A percentile compares a stretch with the other conserved stretches of the same genome.
Conservation (phyloP, 176 grass and related monocot genomes). For the Oryza glaberrima region DNA sequence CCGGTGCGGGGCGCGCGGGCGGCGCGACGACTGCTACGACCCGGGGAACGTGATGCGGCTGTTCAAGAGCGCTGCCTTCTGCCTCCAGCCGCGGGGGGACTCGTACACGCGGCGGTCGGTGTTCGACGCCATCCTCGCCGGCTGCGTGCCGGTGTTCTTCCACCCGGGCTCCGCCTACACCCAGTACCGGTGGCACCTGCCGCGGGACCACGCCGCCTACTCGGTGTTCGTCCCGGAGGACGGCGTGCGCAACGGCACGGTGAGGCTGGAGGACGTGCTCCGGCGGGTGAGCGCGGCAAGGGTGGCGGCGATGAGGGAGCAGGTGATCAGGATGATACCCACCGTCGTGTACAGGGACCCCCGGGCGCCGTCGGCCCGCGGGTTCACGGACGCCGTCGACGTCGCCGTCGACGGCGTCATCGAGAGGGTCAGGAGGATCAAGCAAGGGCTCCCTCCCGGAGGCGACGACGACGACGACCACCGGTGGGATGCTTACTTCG, state of each 20-base stretch:
- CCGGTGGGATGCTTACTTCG: slow-evolving; percentile 49
- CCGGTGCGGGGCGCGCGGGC: slow-evolving; percentile 38
- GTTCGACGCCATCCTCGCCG: slow-evolving; percentile 73
- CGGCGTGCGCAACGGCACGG: slow-evolving; percentile 54
- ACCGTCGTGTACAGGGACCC: slow-evolving; percentile 64
- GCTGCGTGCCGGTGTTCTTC: slow-evolving; percentile 82
- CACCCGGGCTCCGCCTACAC: slow-evolving; percentile 58
- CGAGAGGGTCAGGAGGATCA: slow-evolving; percentile 48
- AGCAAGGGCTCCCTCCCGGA: slow-evolving; percentile 6
- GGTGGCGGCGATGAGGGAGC: slow-evolving; percentile 66
- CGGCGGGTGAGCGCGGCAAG: slow-evolving; percentile 23
- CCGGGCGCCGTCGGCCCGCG: neutral
- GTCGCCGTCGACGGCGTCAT: slow-evolving; percentile 55
- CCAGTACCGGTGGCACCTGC: slow-evolving; percentile 68
- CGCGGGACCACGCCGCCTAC: slow-evolving; percentile 48
- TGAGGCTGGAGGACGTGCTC: slow-evolving; percentile 63
- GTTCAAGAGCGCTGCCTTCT: slow-evolving; percentile 62
- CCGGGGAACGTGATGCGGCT: slow-evolving; percentile 47
- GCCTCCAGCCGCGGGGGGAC: slow-evolving; percentile 68
- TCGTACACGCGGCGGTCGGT: slow-evolving; percentile 64
- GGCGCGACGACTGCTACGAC: slow-evolving; percentile 44
- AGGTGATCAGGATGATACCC: slow-evolving; percentile 68
- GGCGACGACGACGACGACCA: neutral
- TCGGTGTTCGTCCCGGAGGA: slow-evolving; percentile 72
- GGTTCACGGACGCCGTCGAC: slow-evolving; percentile 62